Conservation (phyloP, 2,329 filamentous ascomycete species). For the Alternaria arbusti region DNA sequence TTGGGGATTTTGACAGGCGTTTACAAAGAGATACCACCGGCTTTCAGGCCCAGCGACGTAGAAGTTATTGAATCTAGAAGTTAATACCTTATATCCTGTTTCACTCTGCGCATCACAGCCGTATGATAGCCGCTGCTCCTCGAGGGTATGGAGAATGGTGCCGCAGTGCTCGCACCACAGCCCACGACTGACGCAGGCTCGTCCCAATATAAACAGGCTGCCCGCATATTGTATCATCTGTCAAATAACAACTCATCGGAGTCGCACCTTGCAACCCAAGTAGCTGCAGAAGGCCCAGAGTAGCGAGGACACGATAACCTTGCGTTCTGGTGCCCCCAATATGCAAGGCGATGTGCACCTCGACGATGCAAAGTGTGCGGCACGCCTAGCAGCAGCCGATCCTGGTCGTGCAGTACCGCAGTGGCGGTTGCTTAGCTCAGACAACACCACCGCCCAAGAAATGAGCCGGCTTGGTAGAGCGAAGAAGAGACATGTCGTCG, state of each 20-base stretch:
- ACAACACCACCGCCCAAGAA: not conserved
- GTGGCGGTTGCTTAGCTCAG: slow-evolving; percentile 7
- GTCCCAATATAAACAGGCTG: slow-evolving; percentile 10
- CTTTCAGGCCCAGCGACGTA: slow-evolving; percentile 29
- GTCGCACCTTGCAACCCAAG: slow-evolving; percentile 17
- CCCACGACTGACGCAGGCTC: slow-evolving; percentile 23
- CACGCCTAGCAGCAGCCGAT: slow-evolving; percentile 16
- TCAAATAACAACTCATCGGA: slow-evolving; percentile 19
- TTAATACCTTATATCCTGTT: not conserved
- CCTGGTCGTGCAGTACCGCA: slow-evolving; percentile 21
- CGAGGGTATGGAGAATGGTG: not conserved
- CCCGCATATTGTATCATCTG: slow-evolving; percentile 23
- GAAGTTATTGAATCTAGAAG: slow-evolving; percentile 21
- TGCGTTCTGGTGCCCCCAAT: slow-evolving; percentile 9
- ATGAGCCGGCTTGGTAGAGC: not conserved
- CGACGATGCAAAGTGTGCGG: slow-evolving; percentile 22
- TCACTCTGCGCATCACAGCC: not conserved
- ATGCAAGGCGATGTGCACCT: slow-evolving; percentile 15
- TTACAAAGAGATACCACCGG: slow-evolving; percentile 35
- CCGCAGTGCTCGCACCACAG: slow-evolving; percentile 15
- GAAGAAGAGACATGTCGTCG: slow-evolving; percentile 12
- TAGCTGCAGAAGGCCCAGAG: slow-evolving; percentile 23
- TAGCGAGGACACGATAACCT: slow-evolving; percentile 25
- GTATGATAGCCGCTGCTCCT: not conserved
- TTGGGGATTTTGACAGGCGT: slow-evolving; percentile 22